phyloP scores from a whole-genome alignment of 129 eudicot species.

The Deinandra increscens region DNA sequence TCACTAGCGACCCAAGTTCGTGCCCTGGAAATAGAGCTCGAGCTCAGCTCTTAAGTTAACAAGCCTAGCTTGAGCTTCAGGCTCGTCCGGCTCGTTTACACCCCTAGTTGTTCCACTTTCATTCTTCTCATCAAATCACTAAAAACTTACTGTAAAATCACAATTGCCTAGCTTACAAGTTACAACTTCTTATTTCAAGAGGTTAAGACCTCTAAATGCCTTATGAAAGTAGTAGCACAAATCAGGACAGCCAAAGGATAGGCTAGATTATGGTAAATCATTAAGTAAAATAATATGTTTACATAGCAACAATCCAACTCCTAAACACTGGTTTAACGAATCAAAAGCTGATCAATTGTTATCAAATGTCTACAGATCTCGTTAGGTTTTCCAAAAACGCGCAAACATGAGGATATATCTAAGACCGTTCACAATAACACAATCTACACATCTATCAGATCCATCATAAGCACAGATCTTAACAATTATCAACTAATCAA shows the following conservation, averaged over 20 bases:
- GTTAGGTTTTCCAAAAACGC: constrained; percentile 6
- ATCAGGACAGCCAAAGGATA: not conserved
- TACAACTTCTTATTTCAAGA: not conserved
- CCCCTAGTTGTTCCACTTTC: not conserved
- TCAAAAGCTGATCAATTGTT: too few relatives aligned
- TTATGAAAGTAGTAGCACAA: not conserved
- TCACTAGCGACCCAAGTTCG: too few relatives aligned
- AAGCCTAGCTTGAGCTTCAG: too few relatives aligned
- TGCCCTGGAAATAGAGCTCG: too few relatives aligned
- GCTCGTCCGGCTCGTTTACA: too few relatives aligned
- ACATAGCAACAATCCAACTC: not conserved
- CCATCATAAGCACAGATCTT: constrained; percentile 15
- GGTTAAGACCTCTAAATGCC: not conserved
- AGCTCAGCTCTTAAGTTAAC: too few relatives aligned
- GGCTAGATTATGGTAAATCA: too few relatives aligned
- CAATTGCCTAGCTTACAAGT: not conserved
- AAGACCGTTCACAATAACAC: not conserved
- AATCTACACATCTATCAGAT: not conserved
- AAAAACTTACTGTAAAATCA: not conserved
- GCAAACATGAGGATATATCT: not conserved
- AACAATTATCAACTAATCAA: constrained; percentile 7
- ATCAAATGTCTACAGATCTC: too few relatives aligned
- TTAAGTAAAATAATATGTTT: not conserved
- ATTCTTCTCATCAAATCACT: not conserved
- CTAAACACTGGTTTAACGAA: too few relatives aligned